Base-by-base conservation (phyloP, 129 eudicot species). In the Ambrosia artemisiifolia region DNA sequence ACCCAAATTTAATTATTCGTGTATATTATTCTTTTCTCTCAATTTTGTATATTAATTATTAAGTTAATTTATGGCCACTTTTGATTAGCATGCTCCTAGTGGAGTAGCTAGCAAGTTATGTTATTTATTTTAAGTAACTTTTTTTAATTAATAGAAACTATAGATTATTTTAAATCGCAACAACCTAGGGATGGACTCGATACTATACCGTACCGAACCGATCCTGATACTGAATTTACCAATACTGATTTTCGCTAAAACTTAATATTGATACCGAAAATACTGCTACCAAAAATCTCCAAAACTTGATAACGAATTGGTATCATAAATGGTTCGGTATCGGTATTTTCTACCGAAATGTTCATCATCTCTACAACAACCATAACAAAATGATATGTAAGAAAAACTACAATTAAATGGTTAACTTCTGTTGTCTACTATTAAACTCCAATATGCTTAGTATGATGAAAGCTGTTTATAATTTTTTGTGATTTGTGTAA, bases 51-150 rank as follows among this genome's bases (percentile, higher is more conserved):
- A 59, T 59, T 59, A 43, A 54, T 40, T 53, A 54, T 40, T 53
- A 59, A 56, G 66, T 44, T 40, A 42, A 72, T 42, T 71, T 60
- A 60, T 60, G 65, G 65, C 34, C 43, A 38, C 64, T 54, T 55
- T 55, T 70, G 20, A 18, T 55, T 70, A 18, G 66, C 75, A 20
- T 70, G 75, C 42, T 70, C 20, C 42, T 51, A 55, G 34, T 36
- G 65, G 51, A 54, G 65, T 70, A 38, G 75, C 53, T 55, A 36
- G 36, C 51, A 70, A 70, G 65, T 70, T 70, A 38, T 54, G 38
- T 70, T 54, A 36, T 54, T 35, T 70, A 69, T 69, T 69, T 30
- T 49, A 19, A 7, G 8, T 5, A 44, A 3, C 17, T 20, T 42
- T 65, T 65, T 19, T 17, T 69, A 4, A 20, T 7, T 54, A 19